Base-by-base conservation (phyloP, 257 asterid species). In the Scutellaria barbata region DNA sequence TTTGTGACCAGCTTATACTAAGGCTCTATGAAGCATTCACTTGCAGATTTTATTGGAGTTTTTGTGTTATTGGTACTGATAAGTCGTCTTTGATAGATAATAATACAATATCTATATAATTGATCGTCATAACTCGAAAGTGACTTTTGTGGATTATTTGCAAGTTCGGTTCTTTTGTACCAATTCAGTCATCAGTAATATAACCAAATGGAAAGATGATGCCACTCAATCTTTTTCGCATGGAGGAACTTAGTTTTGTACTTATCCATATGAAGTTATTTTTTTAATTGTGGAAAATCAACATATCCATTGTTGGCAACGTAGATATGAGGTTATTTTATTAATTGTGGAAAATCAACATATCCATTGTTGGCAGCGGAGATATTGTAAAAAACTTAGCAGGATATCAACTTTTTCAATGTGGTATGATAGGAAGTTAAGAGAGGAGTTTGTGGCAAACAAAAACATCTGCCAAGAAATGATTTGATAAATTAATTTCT, bases 391-490 rank as follows among this genome's bases (percentile, higher is more conserved):
- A 52, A 69, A 69, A 3, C 0, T 3, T 35, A 69, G 18, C 30
- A 9, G 18, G 57, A 18, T 50, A 55, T 42, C 56, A 42, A 10
- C n/a, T 35, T 55, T 69, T 43, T 33, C 63, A 40, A 62, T 51
- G n/a, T 40, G 65, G 17, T 6, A 17, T 59, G 8, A 51, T 62
- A 1, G 41, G 66, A 64, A 53, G 46, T 53, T 63, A 25, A 39
- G 35, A 62, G 47, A 17, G 14, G 22, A 40, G 35, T 25, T 13
- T 69, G 46, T 41, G 30, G 73, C 18, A 3, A 67, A 41, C 41
- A 30, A 10, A 66, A 39, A 16, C 41, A 30, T 37, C 8, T 10
- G 8, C 57, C 5, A 54, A 40, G 10, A 52, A 42, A 40, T 40
- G 14, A 68, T 30, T 39, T 54, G 22, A 37, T 66, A 14, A 35